These are phyloP conservation scores for Candida suzukii DNA, from an alignment of 805 yeast species.

Conservation along the genomic window DNA sequence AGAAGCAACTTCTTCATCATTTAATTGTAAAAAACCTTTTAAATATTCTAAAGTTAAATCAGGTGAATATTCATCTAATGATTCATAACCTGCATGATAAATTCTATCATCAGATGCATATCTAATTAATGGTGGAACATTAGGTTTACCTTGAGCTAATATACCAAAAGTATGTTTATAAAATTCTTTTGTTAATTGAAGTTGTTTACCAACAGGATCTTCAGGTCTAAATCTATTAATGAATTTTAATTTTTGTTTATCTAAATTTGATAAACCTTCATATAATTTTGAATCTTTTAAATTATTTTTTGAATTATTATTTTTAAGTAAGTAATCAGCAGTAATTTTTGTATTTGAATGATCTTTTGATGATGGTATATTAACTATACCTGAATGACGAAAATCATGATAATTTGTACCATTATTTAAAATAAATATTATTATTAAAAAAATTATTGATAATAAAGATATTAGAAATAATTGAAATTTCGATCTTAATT, in stretches of 20 bases:
- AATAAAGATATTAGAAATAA: too few relatives aligned
- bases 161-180: conserved; percentile 27
- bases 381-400: background rate
- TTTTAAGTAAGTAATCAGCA: background rate
- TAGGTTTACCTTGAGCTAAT: conserved; percentile 33
- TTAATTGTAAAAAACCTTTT: conserved; percentile 39
- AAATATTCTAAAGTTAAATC: conserved; percentile 52
- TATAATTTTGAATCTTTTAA: background rate
- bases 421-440: too few relatives aligned
- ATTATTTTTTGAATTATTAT: background rate
- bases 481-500: too few relatives aligned
- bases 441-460: too few relatives aligned
- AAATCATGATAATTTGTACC: too few relatives aligned
- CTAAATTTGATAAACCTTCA: background rate
- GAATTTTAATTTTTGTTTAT: conserved; percentile 9
- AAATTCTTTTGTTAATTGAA: conserved; percentile 32
- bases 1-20: conserved; percentile 32
- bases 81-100: conserved; percentile 48
- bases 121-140: conserved; percentile 30
- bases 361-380: conserved; percentile 4
- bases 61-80: conserved; percentile 27
- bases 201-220: conserved; percentile 26
- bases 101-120: conserved; percentile 41
- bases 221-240: conserved; percentile 18
- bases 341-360: background rate